Evolutionary conservation across 2,329 filamentous ascomycete species (phyloP), one percentile per base, ranked within the genome.

Genomic region (Paraphaeosphaeria sporulosa): DNA sequence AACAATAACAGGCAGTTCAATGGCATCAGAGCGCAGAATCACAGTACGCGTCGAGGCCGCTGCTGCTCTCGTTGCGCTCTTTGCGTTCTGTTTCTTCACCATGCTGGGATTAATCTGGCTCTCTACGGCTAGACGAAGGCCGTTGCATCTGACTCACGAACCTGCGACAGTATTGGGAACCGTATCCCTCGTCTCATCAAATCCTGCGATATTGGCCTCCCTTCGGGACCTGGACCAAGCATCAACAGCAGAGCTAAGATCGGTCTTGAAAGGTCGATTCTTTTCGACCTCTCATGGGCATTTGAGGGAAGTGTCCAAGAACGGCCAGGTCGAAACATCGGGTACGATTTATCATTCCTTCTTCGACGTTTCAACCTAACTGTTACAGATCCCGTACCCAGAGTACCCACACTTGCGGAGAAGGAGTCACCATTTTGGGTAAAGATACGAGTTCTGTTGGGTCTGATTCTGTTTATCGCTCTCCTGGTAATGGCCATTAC

Each of bases 31-130:
- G 42, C 40, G 57, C 12, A 56, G 69, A 15, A 59, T 71, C 25
- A 54, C 64, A 10, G 63, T 71, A 7, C 51, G 66, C 10, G 25
- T 57, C 1, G 67, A 60, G 21, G 58, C 62, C 17, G 64, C 64
- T 8, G 54, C 60, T n/a, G n/a, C 56, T 30, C 27, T 70, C 1
- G 56, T 63, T 4, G 54, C 60, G 15, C 53, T 70, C 7, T 60
- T 69, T 21, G 62, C 56, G 23, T 32, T 60, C 13, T 54, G 46
- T 6, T 56, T 58, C 10, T 56, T 59, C 34, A 62, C 61, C 25
- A 30, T 64, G 10, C 23, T 60, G 12, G 52, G 34, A 21, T 40
- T 65, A n/a, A 34, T 47, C 13, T 60, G 56, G 55, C 21, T 43
- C 6, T 61, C 59, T 1, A 60, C 58, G 4, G 42, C 49, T 17